A percentile compares a stretch with the other conserved stretches of the same genome.
These are phyloP conservation scores for Claviceps sp. DNA, from an alignment of 2,329 filamentous ascomycete species.

Conservation along the genomic window DNA sequence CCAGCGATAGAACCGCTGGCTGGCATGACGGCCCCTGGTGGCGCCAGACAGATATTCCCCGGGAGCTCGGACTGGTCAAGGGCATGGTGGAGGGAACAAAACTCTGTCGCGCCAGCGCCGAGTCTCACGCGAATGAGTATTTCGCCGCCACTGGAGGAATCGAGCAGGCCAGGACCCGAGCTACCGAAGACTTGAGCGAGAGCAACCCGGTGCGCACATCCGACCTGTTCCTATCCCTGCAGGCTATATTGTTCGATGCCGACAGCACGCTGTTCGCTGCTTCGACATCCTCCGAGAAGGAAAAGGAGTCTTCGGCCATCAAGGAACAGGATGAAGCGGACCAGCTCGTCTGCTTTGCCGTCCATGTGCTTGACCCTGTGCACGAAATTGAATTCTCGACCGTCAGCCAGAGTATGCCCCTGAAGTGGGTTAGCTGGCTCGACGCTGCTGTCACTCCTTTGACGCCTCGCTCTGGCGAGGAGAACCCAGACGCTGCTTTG, in stretches of 20 bases:
- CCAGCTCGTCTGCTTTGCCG: constrained; percentile 56
- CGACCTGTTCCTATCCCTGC: constrained; percentile 91
- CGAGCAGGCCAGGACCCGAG: constrained; percentile 65
- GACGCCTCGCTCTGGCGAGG: constrained; percentile 39
- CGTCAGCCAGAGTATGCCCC: constrained; percentile 70
- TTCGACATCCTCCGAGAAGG: constrained; percentile 36
- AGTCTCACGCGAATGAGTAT: constrained; percentile 77
- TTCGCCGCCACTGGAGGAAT: constrained; percentile 67
- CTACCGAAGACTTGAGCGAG: constrained; percentile 67
- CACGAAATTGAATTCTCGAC: constrained; percentile 81
- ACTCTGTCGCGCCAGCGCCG: constrained; percentile 76
- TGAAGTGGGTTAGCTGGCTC: constrained; percentile 82
- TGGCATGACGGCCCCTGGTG: constrained; percentile 98
- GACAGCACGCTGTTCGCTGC: constrained; percentile 57
- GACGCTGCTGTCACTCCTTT: constrained; percentile 58
- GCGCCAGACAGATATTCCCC: constrained; percentile 55
- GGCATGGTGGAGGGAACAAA: constrained; percentile 82
- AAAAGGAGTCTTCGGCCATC: constrained; percentile 39
- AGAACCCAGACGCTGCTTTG: constrained; percentile 24
- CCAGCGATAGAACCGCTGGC: constrained; percentile 45
- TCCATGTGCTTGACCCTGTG: constrained; percentile 76
- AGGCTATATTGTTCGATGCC: constrained; percentile 59
- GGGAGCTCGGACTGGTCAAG: constrained; percentile 67
- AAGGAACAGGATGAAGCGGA: constrained; percentile 41
- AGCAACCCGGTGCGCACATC: constrained; percentile 82